These are phyloP conservation scores for Fusarium napiforme DNA, from an alignment of 2,329 filamentous ascomycete genomes.

Conservation along the genomic window DNA sequence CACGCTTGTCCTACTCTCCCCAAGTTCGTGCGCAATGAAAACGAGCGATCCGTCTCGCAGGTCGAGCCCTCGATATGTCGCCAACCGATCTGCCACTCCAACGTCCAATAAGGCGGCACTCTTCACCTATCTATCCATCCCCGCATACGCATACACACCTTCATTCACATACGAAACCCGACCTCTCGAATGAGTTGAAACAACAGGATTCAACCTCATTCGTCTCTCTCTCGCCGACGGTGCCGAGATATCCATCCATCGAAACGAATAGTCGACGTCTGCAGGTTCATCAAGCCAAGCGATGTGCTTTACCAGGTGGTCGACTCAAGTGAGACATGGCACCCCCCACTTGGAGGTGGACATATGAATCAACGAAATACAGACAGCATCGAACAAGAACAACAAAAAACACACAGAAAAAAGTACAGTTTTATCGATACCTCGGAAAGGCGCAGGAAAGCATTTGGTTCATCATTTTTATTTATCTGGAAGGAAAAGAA, in stretches of 20 bases:
- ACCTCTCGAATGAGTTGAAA: slow-evolving; percentile 26
- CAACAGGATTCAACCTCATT: slow-evolving; percentile 4
- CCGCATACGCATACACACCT: slow-evolving; percentile 1
- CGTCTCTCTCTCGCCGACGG: slow-evolving; percentile 13
- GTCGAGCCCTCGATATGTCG: slow-evolving; percentile 20
- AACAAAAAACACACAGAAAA: slow-evolving; percentile 27
- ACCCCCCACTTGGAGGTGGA: slow-evolving; percentile 29
- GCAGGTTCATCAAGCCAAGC: slow-evolving; percentile 15
- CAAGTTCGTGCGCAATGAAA: slow-evolving; percentile 47
- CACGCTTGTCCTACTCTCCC: slow-evolving; percentile 43
- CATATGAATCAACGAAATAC: slow-evolving; percentile 30
- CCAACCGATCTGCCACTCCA: slow-evolving; percentile 19
- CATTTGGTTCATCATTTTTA: background rate
- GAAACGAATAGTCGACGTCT: slow-evolving; percentile 16
- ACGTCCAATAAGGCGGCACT: slow-evolving; percentile 21
- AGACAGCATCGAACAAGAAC: slow-evolving; percentile 6
- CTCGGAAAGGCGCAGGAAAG: slow-evolving; percentile 31
- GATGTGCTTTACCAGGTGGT: slow-evolving; percentile 16
- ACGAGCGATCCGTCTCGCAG: slow-evolving; percentile 12
- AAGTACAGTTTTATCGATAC: slow-evolving; percentile 26
- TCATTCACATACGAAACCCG: slow-evolving; percentile 19
- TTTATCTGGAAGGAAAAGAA: slow-evolving; percentile 37
- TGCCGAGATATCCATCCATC: slow-evolving; percentile 1
- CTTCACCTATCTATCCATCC: slow-evolving; percentile 3
- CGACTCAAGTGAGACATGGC: slow-evolving; percentile 31